Percentiles rank a stretch among this genome's conserved stretches.
phyloP scores from a whole-genome alignment of 768 basidiomycete species.

The Mycena capillaripes region DNA sequence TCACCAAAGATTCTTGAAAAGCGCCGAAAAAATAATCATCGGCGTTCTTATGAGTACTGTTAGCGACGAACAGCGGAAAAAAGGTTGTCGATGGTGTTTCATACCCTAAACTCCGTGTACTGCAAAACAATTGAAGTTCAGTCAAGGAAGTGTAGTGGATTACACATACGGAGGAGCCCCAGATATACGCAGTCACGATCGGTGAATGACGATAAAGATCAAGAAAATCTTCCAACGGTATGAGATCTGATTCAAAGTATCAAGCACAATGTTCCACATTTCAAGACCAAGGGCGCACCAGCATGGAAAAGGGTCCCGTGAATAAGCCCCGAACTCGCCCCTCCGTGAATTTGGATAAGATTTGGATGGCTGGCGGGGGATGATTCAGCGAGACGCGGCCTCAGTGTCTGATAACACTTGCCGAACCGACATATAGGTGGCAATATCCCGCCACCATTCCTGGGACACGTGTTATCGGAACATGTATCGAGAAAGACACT shows the following conservation, averaged over 20 bases:
- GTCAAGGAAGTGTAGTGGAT: no score
- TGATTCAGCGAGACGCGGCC: neutral
- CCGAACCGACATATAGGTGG: neutral
- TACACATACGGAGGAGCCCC: neutral
- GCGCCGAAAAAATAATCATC: no score
- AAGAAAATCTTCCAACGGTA: neutral
- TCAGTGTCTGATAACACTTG: neutral
- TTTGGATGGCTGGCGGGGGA: neutral
- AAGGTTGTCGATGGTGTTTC: no score
- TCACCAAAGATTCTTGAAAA: no score
- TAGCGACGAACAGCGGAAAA: no score
- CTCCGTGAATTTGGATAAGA: neutral
- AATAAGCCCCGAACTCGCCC: neutral
- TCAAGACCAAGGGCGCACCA: neutral
- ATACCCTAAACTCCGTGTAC: no score
- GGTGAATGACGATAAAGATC: neutral
- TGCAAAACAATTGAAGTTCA: no score
- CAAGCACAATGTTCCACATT: neutral
- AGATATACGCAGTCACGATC: neutral
- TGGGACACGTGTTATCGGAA: neutral
- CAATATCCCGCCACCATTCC: neutral
- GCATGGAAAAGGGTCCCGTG: neutral
- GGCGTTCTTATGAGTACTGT: no score
- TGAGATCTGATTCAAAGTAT: neutral
- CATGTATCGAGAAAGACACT: neutral